These are phyloP conservation scores for Colletotrichum scovillei DNA, from an alignment of 2,329 filamentous ascomycete genomes.

Conservation along the genomic window DNA sequence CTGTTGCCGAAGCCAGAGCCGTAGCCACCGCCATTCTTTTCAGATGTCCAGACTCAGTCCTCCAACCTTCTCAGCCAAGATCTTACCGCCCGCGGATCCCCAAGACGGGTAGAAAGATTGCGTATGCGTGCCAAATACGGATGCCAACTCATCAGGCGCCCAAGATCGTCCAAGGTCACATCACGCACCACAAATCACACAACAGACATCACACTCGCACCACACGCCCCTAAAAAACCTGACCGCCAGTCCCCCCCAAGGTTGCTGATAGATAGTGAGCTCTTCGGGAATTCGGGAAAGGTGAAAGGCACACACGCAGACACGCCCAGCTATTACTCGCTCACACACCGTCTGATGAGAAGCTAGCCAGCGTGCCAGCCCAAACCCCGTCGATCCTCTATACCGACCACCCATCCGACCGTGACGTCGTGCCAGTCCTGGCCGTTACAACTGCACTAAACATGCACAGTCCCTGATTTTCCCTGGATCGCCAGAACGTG, in stretches of 20 bases:
- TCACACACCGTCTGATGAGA: background rate
- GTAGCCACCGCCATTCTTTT: background rate
- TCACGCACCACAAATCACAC: background rate
- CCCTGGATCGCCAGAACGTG: conserved; percentile 12
- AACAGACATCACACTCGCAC: background rate
- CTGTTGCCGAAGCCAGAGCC: background rate
- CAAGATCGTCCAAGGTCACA: conserved; percentile 11
- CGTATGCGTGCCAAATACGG: background rate
- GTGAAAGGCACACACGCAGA: too few species aligned
- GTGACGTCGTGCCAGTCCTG: conserved; percentile 19
- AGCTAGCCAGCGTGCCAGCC: background rate
- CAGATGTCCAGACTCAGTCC: background rate
- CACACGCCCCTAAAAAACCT: background rate
- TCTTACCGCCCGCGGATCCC: background rate
- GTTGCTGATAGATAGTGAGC: background rate
- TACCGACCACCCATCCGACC: background rate
- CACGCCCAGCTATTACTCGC: too few species aligned
- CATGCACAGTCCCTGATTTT: conserved; percentile 3
- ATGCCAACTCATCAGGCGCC: conserved; percentile 3
- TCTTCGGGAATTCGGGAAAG: background rate
- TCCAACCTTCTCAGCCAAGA: background rate
- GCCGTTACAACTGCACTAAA: background rate
- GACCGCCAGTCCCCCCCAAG: background rate
- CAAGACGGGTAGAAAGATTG: background rate
- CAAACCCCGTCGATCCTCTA: background rate